A percentile compares a stretch with the other conserved stretches of the same genome.
phyloP scores from a whole-genome alignment of 2,329 filamentous ascomycete species.

The Neopestalotiopsis sp. region DNA sequence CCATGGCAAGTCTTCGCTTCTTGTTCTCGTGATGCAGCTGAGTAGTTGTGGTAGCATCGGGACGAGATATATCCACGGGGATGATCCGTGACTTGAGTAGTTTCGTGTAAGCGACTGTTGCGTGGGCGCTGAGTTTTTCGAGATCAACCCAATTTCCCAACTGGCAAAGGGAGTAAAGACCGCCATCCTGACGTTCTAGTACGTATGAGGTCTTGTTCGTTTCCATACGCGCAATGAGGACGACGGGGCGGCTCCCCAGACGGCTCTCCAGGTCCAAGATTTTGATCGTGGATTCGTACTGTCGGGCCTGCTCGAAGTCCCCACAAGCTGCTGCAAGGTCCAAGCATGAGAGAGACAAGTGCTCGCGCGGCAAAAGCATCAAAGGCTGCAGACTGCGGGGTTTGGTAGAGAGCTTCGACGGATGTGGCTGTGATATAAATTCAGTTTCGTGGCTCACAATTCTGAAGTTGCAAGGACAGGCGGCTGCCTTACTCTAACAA shows the following conservation, averaged over 20 bases:
- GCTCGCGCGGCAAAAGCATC: conserved; percentile 66
- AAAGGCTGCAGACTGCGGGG: conserved; percentile 63
- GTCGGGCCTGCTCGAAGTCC: conserved; percentile 56
- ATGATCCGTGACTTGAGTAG: conserved; percentile 36
- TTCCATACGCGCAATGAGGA: conserved; percentile 67
- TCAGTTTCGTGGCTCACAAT: background rate
- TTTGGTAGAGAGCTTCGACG: conserved; percentile 55
- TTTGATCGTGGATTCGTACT: conserved; percentile 66
- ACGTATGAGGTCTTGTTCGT: conserved; percentile 60
- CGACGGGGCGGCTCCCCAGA: conserved; percentile 56
- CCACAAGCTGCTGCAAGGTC: conserved; percentile 58
- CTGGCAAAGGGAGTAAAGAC: conserved; percentile 71
- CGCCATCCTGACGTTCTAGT: conserved; percentile 67
- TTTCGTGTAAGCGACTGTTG: conserved; percentile 50
- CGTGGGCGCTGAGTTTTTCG: conserved; percentile 53
- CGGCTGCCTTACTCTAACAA: conserved; percentile 50
- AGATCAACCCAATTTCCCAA: conserved; percentile 71
- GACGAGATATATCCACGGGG: conserved; percentile 24
- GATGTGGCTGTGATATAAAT: conserved; percentile 53
- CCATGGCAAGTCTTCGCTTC: conserved; percentile 63
- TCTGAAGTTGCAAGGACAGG: background rate
- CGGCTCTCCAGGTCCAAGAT: conserved; percentile 68
- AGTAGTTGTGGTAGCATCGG: conserved; percentile 44
- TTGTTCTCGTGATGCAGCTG: conserved; percentile 55
- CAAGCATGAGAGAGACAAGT: conserved; percentile 64